phyloP scores from a whole-genome alignment of 2,329 filamentous ascomycete species.

The Falciphora oryzae region DNA sequence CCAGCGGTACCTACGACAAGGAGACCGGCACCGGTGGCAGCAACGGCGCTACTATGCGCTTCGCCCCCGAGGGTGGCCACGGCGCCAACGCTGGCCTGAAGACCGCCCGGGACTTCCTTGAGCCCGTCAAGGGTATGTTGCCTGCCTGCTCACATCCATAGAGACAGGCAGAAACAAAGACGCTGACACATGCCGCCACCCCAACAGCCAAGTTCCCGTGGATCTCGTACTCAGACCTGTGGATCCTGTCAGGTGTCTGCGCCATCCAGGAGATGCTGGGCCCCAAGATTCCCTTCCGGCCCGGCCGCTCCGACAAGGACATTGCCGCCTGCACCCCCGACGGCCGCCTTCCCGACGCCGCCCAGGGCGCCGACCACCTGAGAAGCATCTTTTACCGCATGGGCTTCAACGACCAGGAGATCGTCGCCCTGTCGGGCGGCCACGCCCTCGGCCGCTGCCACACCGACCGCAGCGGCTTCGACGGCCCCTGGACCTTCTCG shows the following conservation, averaged over 20 bases:
- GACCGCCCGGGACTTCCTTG: constrained; percentile 83
- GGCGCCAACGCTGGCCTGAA: constrained; percentile 90
- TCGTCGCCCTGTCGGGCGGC: constrained; percentile 81
- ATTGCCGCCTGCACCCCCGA: constrained; percentile 84
- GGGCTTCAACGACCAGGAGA: constrained; percentile 97
- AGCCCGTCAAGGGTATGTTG: constrained; percentile 75
- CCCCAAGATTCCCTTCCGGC: constrained; percentile 79
- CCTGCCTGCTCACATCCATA: background rate
- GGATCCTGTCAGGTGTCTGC: constrained; percentile 81
- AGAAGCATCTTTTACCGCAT: constrained; percentile 92
- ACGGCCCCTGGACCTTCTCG: constrained; percentile 88
- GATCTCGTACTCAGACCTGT: constrained; percentile 95
- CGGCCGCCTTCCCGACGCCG: constrained; percentile 69
- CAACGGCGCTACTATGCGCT: constrained; percentile 97
- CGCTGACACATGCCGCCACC: constrained; percentile 16
- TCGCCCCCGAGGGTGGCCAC: constrained; percentile 80
- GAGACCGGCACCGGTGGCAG: constrained; percentile 83
- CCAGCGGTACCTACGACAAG: constrained; percentile 86
- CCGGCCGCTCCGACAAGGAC: constrained; percentile 77
- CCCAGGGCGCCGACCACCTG: constrained; percentile 74
- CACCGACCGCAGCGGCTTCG: constrained; percentile 78
- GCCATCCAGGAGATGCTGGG: constrained; percentile 96
- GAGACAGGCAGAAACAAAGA: background rate
- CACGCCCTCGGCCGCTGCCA: constrained; percentile 87
- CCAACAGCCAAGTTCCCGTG: constrained; percentile 73